Conservation (phyloP, 2,329 filamentous ascomycete species). For the Sphaceloma murrayae region DNA sequence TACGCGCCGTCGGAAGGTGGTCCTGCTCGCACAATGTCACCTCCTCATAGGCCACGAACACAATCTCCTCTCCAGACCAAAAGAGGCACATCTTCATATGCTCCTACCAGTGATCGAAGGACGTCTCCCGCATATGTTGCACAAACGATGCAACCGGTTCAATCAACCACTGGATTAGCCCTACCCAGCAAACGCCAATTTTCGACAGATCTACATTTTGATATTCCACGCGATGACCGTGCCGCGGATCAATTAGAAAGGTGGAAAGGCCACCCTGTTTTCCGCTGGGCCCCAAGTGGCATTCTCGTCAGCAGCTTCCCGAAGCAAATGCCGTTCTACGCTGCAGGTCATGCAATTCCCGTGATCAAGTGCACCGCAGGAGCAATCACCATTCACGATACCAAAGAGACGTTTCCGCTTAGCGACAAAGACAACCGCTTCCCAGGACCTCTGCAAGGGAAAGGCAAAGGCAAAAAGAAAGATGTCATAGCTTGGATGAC, state of each 20-base stretch:
- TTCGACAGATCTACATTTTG: slow-evolving; percentile 45
- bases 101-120: slow-evolving; percentile 41
- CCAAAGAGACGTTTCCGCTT: slow-evolving; percentile 64
- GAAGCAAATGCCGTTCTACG: slow-evolving; percentile 77
- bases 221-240: slow-evolving; percentile 47
- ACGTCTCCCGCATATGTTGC: slow-evolving; percentile 37
- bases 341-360: slow-evolving; percentile 60
- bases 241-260: slow-evolving; percentile 67
- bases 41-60: slow-evolving; percentile 45
- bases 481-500: slow-evolving; percentile 75
- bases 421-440: slow-evolving; percentile 68
- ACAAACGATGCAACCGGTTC: slow-evolving; percentile 31
- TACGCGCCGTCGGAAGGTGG: slow-evolving; percentile 9
- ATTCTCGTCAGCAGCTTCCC: slow-evolving; percentile 77
- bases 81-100: slow-evolving; percentile 38
- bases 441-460: slow-evolving; percentile 78
- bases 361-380: slow-evolving; percentile 76
- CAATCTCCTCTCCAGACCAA: slow-evolving; percentile 50
- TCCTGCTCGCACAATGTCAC: slow-evolving; percentile 21
- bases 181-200: slow-evolving; percentile 34
- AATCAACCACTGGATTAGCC: slow-evolving; percentile 27
- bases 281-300: slow-evolving; percentile 82
- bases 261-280: slow-evolving; percentile 82
- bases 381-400: slow-evolving; percentile 65
- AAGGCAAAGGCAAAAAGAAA: slow-evolving; percentile 94